A percentile compares a stretch with the other conserved stretches of the same genome.
phyloP scores from a whole-genome alignment of 2,329 filamentous ascomycete genomes.

The Phoma sp. region DNA sequence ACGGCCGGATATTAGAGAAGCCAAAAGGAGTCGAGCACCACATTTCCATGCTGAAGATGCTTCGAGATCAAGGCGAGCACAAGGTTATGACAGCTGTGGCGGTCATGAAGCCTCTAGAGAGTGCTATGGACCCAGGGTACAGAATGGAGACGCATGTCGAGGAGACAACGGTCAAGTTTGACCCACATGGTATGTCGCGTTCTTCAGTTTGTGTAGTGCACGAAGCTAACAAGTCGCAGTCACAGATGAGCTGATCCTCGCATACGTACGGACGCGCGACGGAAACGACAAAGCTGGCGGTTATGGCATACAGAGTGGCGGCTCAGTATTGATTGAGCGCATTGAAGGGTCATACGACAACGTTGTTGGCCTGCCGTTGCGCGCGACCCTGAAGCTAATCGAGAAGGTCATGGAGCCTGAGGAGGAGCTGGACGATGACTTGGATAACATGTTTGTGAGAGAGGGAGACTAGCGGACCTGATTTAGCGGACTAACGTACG shows the following conservation, averaged over 20 bases:
- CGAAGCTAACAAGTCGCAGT: conserved; percentile 45
- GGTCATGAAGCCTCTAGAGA: conserved; percentile 80
- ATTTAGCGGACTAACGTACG: neutral
- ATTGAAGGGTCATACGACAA: conserved; percentile 93
- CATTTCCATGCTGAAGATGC: conserved; percentile 78
- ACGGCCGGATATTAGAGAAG: conserved; percentile 87
- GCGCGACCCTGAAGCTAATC: conserved; percentile 78
- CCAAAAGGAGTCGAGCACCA: conserved; percentile 83
- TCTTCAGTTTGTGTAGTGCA: no score
- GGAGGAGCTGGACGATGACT: conserved; percentile 47
- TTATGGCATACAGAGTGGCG: conserved; percentile 91
- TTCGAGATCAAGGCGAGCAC: conserved; percentile 79
- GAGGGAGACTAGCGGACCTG: conserved; percentile 11
- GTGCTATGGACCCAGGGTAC: conserved; percentile 85
- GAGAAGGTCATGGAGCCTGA: conserved; percentile 86
- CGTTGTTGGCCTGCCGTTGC: conserved; percentile 87
- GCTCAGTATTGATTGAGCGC: conserved; percentile 83
- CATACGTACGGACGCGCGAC: conserved; percentile 83
- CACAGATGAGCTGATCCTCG: conserved; percentile 82
- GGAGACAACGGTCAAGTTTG: conserved; percentile 91
- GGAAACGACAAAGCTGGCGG: conserved; percentile 96
- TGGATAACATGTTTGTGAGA: conserved; percentile 57
- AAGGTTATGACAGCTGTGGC: conserved; percentile 86
- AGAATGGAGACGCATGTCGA: conserved; percentile 80
- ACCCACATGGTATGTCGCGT: conserved; percentile 56